A percentile compares a stretch with the other conserved stretches of the same genome.
Evolutionary conservation across 371 early-diverging fungal species (phyloP).

Genomic region (Lichtheimia hyalospora): DNA sequence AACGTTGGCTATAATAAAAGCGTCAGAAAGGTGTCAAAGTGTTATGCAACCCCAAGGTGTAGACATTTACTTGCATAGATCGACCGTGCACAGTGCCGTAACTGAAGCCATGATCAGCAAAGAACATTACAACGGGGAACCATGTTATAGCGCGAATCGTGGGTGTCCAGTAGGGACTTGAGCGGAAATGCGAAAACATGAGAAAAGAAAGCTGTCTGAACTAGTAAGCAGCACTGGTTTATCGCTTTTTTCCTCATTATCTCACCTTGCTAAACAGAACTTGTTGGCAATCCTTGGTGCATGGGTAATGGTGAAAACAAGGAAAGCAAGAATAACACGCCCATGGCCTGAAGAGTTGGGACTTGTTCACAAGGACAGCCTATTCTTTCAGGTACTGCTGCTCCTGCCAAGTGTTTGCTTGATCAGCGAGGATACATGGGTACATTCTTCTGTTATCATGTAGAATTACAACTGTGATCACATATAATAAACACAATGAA

Average conservation of each 20-base stretch:
- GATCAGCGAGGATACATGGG: slow-evolving; percentile 6
- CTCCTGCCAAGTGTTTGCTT: neutral
- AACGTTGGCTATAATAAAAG: slow-evolving; percentile 66
- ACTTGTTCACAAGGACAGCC: neutral
- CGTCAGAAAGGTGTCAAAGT: neutral
- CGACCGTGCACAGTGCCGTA: slow-evolving; percentile 63
- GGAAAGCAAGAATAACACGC: neutral
- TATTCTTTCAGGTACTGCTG: neutral
- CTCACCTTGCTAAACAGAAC: neutral
- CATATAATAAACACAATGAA: too few relatives aligned
- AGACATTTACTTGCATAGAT: slow-evolving; percentile 66
- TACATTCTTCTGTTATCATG: neutral
- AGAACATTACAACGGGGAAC: slow-evolving; percentile 62
- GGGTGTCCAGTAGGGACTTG: slow-evolving; percentile 27
- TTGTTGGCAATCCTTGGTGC: neutral
- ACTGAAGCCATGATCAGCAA: slow-evolving; percentile 62
- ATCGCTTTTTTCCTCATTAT: neutral
- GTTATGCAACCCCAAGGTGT: neutral
- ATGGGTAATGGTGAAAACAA: neutral
- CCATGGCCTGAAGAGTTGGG: neutral
- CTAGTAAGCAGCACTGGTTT: neutral
- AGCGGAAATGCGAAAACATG: slow-evolving; percentile 27
- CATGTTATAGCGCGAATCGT: slow-evolving; percentile 44
- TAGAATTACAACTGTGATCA: neutral
- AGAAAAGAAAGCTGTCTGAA: neutral